Conservation (phyloP, 306 rosid genomes). For the Ceratonia siliqua region DNA sequence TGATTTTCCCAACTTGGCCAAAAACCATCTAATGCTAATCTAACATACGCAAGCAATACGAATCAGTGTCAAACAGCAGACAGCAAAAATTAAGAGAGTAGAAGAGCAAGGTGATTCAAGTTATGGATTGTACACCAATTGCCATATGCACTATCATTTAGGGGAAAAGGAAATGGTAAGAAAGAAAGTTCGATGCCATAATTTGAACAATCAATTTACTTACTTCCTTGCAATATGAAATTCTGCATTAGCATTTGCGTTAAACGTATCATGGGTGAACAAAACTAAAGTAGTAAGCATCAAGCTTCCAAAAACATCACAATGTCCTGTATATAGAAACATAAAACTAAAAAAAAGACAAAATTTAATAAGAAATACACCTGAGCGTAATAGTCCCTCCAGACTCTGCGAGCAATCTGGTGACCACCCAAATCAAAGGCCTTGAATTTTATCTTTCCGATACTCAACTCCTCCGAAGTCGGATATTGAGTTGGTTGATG, state of each 20-base stretch:
- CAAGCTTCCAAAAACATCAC: slow-evolving; percentile 6
- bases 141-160: not conserved
- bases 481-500: slow-evolving; percentile 88
- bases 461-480: slow-evolving; percentile 82
- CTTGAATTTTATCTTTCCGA: slow-evolving; percentile 77
- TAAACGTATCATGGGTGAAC: not conserved
- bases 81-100: not conserved
- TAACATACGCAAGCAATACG: not conserved
- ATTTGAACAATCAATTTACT: not conserved
- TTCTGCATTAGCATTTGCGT: not conserved
- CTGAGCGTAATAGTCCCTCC: slow-evolving; percentile 84
- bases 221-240: not conserved
- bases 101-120: slow-evolving; percentile 1
- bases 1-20: not conserved
- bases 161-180: not conserved
- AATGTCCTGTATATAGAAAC: slow-evolving; percentile 5
- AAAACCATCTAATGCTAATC: slow-evolving; percentile 1
- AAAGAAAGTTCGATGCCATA: not conserved
- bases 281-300: not conserved
- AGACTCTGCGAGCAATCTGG: slow-evolving; percentile 86
- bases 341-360: not conserved
- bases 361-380: slow-evolving; percentile 28
- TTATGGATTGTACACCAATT: not conserved
- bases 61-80: not conserved
- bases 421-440: slow-evolving; percentile 94